Evolutionary conservation across 345 rosid species (phyloP).

Genomic region (Angophora floribunda): DNA sequence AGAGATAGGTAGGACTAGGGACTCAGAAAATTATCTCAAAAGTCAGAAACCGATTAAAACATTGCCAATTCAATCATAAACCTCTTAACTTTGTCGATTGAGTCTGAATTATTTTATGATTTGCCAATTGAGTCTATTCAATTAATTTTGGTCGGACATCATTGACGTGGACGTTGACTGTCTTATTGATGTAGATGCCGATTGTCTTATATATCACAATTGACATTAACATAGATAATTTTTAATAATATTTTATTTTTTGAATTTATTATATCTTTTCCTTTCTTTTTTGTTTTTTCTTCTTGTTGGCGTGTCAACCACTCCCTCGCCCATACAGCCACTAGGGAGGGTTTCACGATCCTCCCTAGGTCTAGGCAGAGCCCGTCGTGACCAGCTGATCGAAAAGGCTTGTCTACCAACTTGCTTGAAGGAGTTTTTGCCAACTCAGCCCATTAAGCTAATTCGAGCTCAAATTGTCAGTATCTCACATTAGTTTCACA

Average conservation of each 20-base stretch:
- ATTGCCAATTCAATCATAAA: background rate
- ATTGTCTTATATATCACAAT: no score
- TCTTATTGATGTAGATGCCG: no score
- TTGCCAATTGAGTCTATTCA: background rate
- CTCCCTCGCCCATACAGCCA: background rate
- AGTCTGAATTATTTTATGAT: background rate
- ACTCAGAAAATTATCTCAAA: background rate
- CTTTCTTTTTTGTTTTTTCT: no score
- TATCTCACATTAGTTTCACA: background rate
- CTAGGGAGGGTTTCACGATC: background rate
- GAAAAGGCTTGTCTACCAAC: background rate
- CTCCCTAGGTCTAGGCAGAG: no score
- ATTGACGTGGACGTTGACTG: fast-evolving
- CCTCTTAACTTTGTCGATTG: background rate
- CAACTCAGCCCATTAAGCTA: background rate
- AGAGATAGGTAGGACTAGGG: background rate
- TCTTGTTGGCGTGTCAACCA: background rate
- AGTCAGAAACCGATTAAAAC: no score
- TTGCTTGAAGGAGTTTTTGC: background rate
- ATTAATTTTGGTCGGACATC: no score
- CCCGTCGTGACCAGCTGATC: background rate
- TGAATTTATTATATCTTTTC: no score
- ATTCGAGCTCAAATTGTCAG: background rate
- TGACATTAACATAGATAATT: no score
- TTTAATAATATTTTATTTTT: no score